Evolutionary conservation across 2,329 filamentous ascomycete genomes (phyloP).

Genomic region (Madurella mycetomatis): DNA sequence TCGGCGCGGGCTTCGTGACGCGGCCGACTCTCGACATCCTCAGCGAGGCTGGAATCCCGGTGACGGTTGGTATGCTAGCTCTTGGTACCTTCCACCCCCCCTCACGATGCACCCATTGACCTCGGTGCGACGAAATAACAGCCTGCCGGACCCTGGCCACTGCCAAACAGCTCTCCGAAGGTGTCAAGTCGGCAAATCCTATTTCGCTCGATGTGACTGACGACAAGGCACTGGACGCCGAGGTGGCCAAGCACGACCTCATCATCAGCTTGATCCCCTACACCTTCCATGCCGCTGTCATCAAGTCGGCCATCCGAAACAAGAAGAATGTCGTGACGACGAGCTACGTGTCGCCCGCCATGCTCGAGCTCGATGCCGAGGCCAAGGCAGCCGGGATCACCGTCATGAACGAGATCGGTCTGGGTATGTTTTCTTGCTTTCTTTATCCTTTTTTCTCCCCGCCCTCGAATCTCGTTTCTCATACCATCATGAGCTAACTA

Average conservation of each 20-base stretch:
- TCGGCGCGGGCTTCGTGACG: conserved; percentile 56
- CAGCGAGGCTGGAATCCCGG: conserved; percentile 53
- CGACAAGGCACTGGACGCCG: conserved; percentile 70
- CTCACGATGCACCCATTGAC: neutral
- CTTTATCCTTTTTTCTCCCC: too few species aligned
- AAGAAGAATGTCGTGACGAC: conserved; percentile 98
- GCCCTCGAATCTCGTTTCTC: too few species aligned
- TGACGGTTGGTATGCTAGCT: conserved; percentile 57
- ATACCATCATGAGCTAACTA: too few species aligned
- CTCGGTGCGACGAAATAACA: conserved; percentile 4
- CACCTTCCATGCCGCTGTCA: conserved; percentile 80
- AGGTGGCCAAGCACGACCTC: conserved; percentile 73
- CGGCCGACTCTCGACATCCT: conserved; percentile 62
- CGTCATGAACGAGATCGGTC: conserved; percentile 94
- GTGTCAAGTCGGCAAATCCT: conserved; percentile 67
- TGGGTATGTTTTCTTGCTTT: conserved; percentile 37
- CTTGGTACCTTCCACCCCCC: neutral
- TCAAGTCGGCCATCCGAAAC: conserved; percentile 85
- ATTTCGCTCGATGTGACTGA: conserved; percentile 83
- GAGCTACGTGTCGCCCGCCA: conserved; percentile 86
- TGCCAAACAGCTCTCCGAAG: conserved; percentile 69
- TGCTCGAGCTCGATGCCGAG: conserved; percentile 79
- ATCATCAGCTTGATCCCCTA: conserved; percentile 86
- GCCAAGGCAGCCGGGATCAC: conserved; percentile 90
- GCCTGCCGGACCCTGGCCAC: conserved; percentile 53